phyloP scores from a whole-genome alignment of 352 stramenopile genomes.

The Hyaloperonospora brassicae region DNA sequence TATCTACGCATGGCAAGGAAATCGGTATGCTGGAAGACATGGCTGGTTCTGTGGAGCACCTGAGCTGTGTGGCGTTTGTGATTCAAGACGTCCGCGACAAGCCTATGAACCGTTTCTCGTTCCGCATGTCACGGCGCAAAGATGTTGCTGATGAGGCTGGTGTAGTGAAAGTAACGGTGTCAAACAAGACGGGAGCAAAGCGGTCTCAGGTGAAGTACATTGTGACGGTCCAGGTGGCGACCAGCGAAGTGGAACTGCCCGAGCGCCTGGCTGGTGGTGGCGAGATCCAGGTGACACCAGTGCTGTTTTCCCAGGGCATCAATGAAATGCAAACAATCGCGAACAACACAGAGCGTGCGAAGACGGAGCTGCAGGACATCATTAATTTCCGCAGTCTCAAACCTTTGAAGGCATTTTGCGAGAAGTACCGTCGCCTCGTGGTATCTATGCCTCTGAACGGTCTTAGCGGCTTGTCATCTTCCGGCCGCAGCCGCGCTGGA shows the following conservation, averaged over 20 bases:
- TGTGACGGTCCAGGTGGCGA: slow-evolving; percentile 74
- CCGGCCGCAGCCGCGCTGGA: slow-evolving; percentile 22
- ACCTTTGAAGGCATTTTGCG: slow-evolving; percentile 71
- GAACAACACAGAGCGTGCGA: slow-evolving; percentile 85
- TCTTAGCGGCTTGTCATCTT: slow-evolving; percentile 25
- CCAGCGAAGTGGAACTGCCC: slow-evolving; percentile 64
- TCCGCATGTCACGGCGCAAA: slow-evolving; percentile 78
- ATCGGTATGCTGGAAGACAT: slow-evolving; percentile 94
- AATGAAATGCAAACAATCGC: slow-evolving; percentile 93
- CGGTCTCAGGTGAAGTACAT: slow-evolving; percentile 75
- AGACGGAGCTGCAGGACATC: slow-evolving; percentile 85
- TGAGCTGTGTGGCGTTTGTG: slow-evolving; percentile 84
- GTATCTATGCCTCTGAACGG: slow-evolving; percentile 43
- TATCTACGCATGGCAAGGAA: slow-evolving; percentile 93
- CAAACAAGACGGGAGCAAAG: slow-evolving; percentile 46
- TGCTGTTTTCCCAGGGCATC: slow-evolving; percentile 89
- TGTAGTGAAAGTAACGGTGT: slow-evolving; percentile 72
- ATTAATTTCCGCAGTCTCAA: slow-evolving; percentile 86
- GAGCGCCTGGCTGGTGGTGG: slow-evolving; percentile 57
- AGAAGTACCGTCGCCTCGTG: slow-evolving; percentile 69
- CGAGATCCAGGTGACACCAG: slow-evolving; percentile 74
- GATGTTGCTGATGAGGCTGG: slow-evolving; percentile 63
- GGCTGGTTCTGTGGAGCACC: slow-evolving; percentile 62
- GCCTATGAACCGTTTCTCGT: slow-evolving; percentile 77
- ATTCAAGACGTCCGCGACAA: slow-evolving; percentile 83